Evolutionary conservation across 2,329 filamentous ascomycete species (phyloP).

Genomic region (Fusarium sp.): DNA sequence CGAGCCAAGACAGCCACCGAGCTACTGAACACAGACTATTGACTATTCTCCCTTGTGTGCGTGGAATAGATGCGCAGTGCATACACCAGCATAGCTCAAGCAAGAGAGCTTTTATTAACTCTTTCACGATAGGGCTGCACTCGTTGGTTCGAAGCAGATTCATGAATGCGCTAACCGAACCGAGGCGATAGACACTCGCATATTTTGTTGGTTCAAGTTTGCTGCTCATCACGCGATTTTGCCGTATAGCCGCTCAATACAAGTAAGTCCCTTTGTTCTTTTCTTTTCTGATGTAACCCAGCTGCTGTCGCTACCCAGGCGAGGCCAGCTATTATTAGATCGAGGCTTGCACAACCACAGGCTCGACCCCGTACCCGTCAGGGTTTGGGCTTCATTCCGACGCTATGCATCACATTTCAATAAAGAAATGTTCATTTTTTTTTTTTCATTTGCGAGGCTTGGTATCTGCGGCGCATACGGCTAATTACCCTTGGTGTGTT

Average conservation of each 20-base stretch:
- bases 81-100: background rate
- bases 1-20: slow-evolving; percentile 15
- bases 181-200: no score
- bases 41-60: background rate
- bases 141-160: background rate
- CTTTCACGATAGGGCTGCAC: background rate
- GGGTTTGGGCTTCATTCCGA: slow-evolving; percentile 11
- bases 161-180: background rate
- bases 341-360: slow-evolving; percentile 1
- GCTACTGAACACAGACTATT: background rate
- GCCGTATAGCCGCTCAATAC: background rate
- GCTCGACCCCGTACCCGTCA: background rate
- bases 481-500: background rate
- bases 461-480: background rate
- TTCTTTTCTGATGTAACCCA: slow-evolving; percentile 17
- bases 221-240: background rate
- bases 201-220: background rate
- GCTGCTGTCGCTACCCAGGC: slow-evolving; percentile 6
- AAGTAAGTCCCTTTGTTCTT: background rate
- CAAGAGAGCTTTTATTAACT: no score
- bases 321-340: slow-evolving; percentile 35
- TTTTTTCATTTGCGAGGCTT: background rate
- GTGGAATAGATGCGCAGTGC: background rate
- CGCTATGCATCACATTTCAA: slow-evolving; percentile 16
- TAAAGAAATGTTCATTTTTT: slow-evolving; percentile 6